A percentile compares a stretch with the other conserved stretches of the same genome.
Evolutionary conservation across 1,139 yeast genomes (phyloP).

Genomic region (Blastobotrys buckinghamii): DNA sequence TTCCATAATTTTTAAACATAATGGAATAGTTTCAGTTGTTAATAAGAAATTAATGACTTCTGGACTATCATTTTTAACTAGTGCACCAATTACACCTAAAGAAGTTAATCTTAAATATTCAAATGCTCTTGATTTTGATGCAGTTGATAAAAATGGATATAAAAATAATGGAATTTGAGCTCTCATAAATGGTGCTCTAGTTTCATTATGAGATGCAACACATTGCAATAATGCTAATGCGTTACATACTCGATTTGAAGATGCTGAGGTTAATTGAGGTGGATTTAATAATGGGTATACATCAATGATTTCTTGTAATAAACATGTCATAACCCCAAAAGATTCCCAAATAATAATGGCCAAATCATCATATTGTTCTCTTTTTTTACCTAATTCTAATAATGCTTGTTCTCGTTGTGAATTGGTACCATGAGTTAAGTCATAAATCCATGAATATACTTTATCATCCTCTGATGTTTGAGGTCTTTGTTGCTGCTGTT

Average conservation of each 20-base stretch:
- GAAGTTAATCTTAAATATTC: constrained; percentile 90
- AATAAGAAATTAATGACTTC: constrained; percentile 87
- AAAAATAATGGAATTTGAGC: constrained; percentile 90
- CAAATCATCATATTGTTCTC: constrained; percentile 91
- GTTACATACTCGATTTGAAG: constrained; percentile 92
- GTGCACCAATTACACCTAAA: constrained; percentile 93
- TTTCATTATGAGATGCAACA: constrained; percentile 91
- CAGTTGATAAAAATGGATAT: constrained; percentile 89
- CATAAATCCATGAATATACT: constrained; percentile 86
- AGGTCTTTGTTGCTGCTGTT: constrained; percentile 6
- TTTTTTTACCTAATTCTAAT: constrained; percentile 82
- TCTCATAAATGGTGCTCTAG: constrained; percentile 73
- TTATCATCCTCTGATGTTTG: constrained; percentile 78
- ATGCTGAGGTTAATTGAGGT: constrained; percentile 75
- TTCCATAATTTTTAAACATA: constrained; percentile 93
- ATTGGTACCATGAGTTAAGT: constrained; percentile 81
- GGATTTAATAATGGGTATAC: constrained; percentile 89
- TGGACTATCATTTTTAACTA: constrained; percentile 92
- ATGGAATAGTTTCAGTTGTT: constrained; percentile 91
- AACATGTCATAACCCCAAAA: constrained; percentile 91
- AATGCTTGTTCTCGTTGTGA: constrained; percentile 73
- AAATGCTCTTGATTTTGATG: constrained; percentile 85
- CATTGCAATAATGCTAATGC: constrained; percentile 93
- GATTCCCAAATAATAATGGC: constrained; percentile 94
- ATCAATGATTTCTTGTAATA: constrained; percentile 80